Conservation (phyloP, 495 filamentous ascomycete species). For the Lasiosphaeriaceae sp. region DNA sequence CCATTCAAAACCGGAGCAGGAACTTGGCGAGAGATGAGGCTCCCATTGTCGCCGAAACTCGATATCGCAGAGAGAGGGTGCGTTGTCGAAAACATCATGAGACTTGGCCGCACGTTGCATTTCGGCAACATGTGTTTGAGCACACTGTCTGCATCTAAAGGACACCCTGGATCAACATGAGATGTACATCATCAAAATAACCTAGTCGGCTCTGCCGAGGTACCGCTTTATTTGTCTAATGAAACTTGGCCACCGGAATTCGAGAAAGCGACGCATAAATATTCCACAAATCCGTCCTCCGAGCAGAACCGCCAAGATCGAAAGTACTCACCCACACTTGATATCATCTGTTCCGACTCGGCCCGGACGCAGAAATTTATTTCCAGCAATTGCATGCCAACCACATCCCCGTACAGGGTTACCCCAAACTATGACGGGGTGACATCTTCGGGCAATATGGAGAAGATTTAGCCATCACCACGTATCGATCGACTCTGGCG, state of each 20-base stretch:
- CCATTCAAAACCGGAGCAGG: conserved; percentile 30
- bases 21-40: conserved; percentile 17
- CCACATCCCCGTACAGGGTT: too few species aligned
- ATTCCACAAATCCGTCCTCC: not conserved
- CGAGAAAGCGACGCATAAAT: not conserved
- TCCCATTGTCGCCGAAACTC: too few species aligned
- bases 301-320: not conserved
- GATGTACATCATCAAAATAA: not conserved
- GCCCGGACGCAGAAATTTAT: not conserved
- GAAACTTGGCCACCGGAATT: not conserved
- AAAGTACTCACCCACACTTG: not conserved
- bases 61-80: not conserved
- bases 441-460: too few species aligned
- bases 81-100: too few species aligned
- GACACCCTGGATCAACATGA: not conserved
- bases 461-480: not conserved
- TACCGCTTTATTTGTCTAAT: too few species aligned
- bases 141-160: too few species aligned
- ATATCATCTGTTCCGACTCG: not conserved
- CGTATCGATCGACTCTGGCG: not conserved
- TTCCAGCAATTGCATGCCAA: not conserved
- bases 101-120: too few species aligned
- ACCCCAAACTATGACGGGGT: too few species aligned
- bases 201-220: too few species aligned
- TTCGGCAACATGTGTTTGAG: too few species aligned